phyloP scores from a whole-genome alignment of 495 filamentous ascomycete species.

The Hypoxylon rickii region DNA sequence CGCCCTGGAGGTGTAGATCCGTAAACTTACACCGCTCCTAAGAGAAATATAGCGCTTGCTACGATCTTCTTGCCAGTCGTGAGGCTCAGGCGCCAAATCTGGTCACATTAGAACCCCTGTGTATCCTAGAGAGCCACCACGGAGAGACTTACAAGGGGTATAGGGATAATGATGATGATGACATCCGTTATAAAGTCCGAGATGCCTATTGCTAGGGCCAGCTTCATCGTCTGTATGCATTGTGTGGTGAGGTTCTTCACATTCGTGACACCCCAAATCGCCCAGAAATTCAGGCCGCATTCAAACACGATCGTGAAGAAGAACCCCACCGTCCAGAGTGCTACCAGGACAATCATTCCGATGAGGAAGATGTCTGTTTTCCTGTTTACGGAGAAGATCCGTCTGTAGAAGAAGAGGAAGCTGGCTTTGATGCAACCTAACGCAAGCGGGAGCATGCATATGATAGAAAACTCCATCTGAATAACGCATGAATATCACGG shows the following conservation, averaged over 20 bases:
- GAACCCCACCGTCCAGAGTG: constrained; percentile 25
- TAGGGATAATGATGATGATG: constrained; percentile 29
- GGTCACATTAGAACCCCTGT: background rate
- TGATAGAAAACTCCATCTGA: constrained; percentile 29
- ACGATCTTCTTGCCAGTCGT: constrained; percentile 24
- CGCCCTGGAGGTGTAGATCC: background rate
- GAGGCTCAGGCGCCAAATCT: constrained; percentile 37
- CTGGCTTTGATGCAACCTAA: constrained; percentile 36
- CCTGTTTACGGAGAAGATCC: constrained; percentile 31
- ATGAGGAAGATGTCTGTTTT: constrained; percentile 16
- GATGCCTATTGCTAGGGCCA: constrained; percentile 23
- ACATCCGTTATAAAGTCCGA: constrained; percentile 33
- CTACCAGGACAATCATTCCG: constrained; percentile 14
- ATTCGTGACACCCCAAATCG: constrained; percentile 9
- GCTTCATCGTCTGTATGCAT: constrained; percentile 13
- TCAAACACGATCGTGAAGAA: constrained; percentile 32
- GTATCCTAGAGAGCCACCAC: background rate
- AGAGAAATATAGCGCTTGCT: constrained; percentile 25
- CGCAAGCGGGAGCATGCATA: constrained; percentile 29
- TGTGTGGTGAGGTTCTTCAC: constrained; percentile 10
- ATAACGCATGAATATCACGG: background rate
- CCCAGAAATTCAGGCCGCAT: constrained; percentile 27
- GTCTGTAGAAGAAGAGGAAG: constrained; percentile 38
- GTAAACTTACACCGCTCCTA: constrained; percentile 31
- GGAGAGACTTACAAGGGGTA: constrained; percentile 30